A percentile compares a stretch with the other conserved stretches of the same genome.
Evolutionary conservation across 345 rosid species (phyloP).

Genomic region (Angophora floribunda): DNA sequence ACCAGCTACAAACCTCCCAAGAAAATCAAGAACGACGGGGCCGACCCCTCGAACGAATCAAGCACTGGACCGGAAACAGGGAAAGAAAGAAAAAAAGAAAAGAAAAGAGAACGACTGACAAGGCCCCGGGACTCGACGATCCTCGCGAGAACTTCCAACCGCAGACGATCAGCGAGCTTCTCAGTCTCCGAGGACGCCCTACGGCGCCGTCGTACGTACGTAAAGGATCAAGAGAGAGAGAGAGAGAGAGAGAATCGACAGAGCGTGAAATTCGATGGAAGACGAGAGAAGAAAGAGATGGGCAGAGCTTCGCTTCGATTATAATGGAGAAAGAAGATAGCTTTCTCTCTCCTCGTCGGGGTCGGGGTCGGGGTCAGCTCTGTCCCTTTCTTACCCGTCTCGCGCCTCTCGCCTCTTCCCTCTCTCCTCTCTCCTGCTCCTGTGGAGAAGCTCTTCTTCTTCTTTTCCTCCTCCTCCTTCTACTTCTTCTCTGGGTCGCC

Average conservation of each 20-base stretch:
- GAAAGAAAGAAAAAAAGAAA: not conserved
- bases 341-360: not conserved
- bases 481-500: not conserved
- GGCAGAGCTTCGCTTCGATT: not conserved
- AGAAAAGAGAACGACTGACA: not conserved
- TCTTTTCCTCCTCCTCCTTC: accelerated
- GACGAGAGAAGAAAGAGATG: not conserved
- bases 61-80: not conserved
- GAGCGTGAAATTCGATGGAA: not conserved
- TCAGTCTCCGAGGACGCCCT: not conserved
- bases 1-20: not conserved
- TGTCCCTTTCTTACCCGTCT: not conserved
- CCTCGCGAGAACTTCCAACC: not conserved
- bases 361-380: not conserved
- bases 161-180: not conserved
- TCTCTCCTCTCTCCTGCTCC: not conserved
- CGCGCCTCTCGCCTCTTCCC: too few relatives aligned
- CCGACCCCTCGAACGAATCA: not conserved
- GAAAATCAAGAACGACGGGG: not conserved
- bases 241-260: not conserved
- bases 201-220: not conserved
- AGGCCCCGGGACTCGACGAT: not conserved
- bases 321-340: not conserved
- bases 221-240: not conserved
- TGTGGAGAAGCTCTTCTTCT: not conserved